These are phyloP conservation scores for Podospora appendiculata DNA, from an alignment of 495 filamentous ascomycete genomes.

Conservation along the genomic window DNA sequence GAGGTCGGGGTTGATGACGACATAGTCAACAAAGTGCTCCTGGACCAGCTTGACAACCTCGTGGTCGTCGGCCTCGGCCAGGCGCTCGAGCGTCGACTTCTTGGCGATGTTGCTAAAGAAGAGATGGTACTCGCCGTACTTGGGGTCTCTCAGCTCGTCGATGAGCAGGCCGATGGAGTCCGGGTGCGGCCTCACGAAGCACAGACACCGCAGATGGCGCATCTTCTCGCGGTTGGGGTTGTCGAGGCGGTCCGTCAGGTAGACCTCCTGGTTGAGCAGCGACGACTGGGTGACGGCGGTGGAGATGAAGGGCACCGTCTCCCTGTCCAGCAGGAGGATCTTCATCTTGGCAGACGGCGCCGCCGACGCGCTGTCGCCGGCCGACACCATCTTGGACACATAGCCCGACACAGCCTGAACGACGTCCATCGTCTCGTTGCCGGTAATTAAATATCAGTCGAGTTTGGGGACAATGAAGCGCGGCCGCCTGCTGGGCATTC, in stretches of 20 bases:
- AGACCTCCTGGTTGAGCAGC: conserved; percentile 94
- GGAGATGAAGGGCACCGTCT: conserved; percentile 90
- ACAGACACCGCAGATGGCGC: conserved; percentile 90
- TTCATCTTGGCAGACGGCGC: conserved; percentile 92
- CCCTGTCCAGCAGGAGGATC: conserved; percentile 88
- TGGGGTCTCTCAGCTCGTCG: conserved; percentile 91
- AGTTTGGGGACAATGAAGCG: too few species aligned
- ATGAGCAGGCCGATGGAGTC: conserved; percentile 89
- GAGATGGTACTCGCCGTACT: conserved; percentile 95
- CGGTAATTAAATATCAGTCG: too few species aligned
- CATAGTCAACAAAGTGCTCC: conserved; percentile 92
- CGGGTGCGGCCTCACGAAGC: conserved; percentile 84
- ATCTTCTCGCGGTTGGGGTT: conserved; percentile 91
- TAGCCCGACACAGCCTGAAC: conserved; percentile 88
- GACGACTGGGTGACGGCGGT: conserved; percentile 93
- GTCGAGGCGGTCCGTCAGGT: conserved; percentile 92
- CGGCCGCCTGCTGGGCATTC: too few species aligned
- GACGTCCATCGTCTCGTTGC: conserved; percentile 63
- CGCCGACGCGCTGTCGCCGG: conserved; percentile 62
- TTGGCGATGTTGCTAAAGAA: conserved; percentile 96
- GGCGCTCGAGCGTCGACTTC: conserved; percentile 89
- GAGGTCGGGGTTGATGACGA: conserved; percentile 90
- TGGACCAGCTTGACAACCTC: conserved; percentile 89
- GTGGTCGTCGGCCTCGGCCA: conserved; percentile 96
- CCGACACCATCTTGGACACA: conserved; percentile 93